These are phyloP conservation scores for Entophlyctis helioformis DNA, from an alignment of 192 early-diverging fungal genomes.

Conservation along the genomic window DNA sequence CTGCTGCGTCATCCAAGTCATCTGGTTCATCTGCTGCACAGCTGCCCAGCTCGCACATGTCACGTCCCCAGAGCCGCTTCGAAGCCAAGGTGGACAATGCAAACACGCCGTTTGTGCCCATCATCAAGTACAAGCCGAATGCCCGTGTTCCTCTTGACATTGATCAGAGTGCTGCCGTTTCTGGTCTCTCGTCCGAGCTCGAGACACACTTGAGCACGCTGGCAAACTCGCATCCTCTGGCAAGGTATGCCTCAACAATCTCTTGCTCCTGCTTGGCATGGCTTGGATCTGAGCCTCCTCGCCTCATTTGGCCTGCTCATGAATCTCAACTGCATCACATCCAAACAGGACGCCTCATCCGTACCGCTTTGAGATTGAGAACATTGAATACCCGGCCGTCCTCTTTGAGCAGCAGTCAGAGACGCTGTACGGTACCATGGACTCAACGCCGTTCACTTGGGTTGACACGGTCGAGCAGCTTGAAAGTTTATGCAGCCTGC, in stretches of 20 bases:
- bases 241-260: neutral
- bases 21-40: too few species aligned
- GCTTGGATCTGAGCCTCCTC: neutral
- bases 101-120: slow-evolving; percentile 60
- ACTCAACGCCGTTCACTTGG: slow-evolving; percentile 60
- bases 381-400: slow-evolving; percentile 59
- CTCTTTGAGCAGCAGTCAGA: slow-evolving; percentile 49
- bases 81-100: slow-evolving; percentile 83
- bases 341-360: slow-evolving; percentile 61
- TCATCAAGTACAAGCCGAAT: slow-evolving; percentile 72
- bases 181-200: slow-evolving; percentile 17
- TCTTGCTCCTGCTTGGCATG: too few species aligned
- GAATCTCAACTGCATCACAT: neutral
- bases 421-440: slow-evolving; percentile 43
- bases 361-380: slow-evolving; percentile 79
- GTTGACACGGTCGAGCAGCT: slow-evolving; percentile 72
- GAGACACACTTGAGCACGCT: slow-evolving; percentile 15
- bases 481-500: slow-evolving; percentile 42
- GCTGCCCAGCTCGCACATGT: slow-evolving; percentile 34
- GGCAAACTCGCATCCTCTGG: slow-evolving; percentile 21
- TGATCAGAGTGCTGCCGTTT: slow-evolving; percentile 25
- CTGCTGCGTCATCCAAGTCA: too few species aligned
- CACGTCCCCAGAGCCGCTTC: slow-evolving; percentile 81
- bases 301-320: neutral
- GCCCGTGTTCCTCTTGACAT: slow-evolving; percentile 64